Conservation (phyloP, 2,329 filamentous ascomycete species). For the Phaeosphaeriaceae sp. region DNA sequence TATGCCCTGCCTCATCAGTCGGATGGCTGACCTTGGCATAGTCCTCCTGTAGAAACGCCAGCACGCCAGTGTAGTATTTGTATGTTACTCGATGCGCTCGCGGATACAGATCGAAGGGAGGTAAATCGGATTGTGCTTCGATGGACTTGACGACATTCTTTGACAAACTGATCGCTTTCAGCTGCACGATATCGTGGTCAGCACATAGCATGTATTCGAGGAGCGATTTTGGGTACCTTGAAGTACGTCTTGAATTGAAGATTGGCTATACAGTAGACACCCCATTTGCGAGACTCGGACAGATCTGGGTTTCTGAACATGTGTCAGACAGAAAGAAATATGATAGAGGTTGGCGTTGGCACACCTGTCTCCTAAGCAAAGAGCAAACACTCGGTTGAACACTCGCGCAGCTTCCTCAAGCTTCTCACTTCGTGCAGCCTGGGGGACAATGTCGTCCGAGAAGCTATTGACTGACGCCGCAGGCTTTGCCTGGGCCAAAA, state of each 20-base stretch:
- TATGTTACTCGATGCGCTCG: conserved; percentile 93
- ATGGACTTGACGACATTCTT: conserved; percentile 89
- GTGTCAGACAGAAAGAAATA: conserved; percentile 24
- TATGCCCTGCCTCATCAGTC: not conserved
- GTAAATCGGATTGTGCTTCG: conserved; percentile 80
- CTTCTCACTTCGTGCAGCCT: conserved; percentile 74
- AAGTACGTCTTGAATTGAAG: conserved; percentile 99
- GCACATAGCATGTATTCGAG: not conserved
- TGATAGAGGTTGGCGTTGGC: conserved; percentile 22
- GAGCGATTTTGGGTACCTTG: conserved; percentile 58
- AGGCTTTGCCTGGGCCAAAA: conserved; percentile 60
- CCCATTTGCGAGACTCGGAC: conserved; percentile 91
- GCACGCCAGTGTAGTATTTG: conserved; percentile 92
- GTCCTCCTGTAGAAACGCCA: conserved; percentile 94
- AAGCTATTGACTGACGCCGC: conserved; percentile 60
- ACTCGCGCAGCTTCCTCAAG: conserved; percentile 90
- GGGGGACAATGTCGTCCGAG: conserved; percentile 79
- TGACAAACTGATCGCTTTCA: conserved; percentile 87
- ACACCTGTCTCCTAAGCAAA: conserved; percentile 88
- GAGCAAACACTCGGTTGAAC: conserved; percentile 88
- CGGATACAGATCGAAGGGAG: conserved; percentile 78
- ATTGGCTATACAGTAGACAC: conserved; percentile 92
- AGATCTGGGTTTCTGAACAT: conserved; percentile 74
- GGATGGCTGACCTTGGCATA: conserved; percentile 72
- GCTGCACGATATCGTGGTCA: conserved; percentile 43